These are phyloP conservation scores for Linnemannia hyalina DNA, from an alignment of 192 early-diverging fungal genomes.

Conservation along the genomic window DNA sequence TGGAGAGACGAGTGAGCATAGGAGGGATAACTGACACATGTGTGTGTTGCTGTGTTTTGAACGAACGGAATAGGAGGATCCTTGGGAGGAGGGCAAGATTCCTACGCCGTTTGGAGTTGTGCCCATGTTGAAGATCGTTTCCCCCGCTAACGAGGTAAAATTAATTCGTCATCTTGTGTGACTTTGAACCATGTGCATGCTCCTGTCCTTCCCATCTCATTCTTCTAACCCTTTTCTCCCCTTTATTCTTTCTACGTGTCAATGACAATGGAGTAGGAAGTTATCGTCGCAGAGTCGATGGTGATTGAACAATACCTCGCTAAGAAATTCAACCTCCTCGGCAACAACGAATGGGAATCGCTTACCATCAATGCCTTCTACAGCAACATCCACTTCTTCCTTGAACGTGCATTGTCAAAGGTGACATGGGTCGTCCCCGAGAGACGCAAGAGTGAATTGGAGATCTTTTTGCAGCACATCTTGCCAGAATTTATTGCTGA, in stretches of 20 bases:
- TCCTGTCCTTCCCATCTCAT: too few species aligned
- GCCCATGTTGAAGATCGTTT: constrained; percentile 20
- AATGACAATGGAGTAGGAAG: constrained; percentile 3
- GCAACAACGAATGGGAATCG: constrained; percentile 42
- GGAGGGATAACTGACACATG: neutral
- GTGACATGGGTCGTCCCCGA: constrained; percentile 38
- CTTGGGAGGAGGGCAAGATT: constrained; percentile 8
- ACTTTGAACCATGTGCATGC: too few species aligned
- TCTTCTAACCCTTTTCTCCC: neutral
- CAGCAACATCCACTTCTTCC: constrained; percentile 39
- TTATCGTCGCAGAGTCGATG: constrained; percentile 25
- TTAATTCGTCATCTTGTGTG: neutral
- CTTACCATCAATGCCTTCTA: constrained; percentile 35
- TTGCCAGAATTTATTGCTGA: constrained; percentile 36
- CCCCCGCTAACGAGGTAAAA: constrained; percentile 24
- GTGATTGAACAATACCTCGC: constrained; percentile 44
- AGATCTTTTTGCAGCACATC: constrained; percentile 14
- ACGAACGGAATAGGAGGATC: neutral
- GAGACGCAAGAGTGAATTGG: constrained; percentile 26
- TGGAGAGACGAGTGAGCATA: neutral
- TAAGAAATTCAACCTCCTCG: constrained; percentile 36
- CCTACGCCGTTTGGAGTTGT: constrained; percentile 38
- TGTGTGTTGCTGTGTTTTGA: neutral
- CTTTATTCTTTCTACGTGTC: neutral
- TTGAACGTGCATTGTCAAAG: constrained; percentile 30